Evolutionary conservation across 2,329 filamentous ascomycete genomes (phyloP), one percentile per base, ranked within the genome.

Genomic region (Anthostomella pinea): DNA sequence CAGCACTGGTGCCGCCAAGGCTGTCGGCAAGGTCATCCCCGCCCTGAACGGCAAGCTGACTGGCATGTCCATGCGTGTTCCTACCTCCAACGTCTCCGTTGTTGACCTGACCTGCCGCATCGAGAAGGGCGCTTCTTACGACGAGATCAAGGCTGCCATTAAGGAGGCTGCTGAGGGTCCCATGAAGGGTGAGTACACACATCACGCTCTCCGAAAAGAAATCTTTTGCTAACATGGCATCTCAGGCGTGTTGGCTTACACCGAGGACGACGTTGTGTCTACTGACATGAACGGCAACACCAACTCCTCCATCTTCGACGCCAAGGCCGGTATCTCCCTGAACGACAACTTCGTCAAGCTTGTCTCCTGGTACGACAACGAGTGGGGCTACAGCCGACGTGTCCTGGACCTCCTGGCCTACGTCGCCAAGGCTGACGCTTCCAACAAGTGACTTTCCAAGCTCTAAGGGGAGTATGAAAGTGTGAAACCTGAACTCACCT

Each of bases 341-440:
- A 98, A 97, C 83, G 72, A 89, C 63, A 90, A 96, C 83, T 97
- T 97, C 69, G 83, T 95, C 80, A 98, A 98, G 86, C 81, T 98
- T 48, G 85, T 96, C 67, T 83, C 83, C 61, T 97, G 91, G 93
- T 95, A 95, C 75, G 89, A 95, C 80, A 97, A 97, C 80, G 91
- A 97, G 82, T 96, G 90, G 89, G 93, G 90, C 64, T 97, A 98
- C 85, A 94, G 87, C 70, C 90, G 90, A 76, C 93, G 86, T 81
- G 86, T 90, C 61, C 74, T 90, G 56, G 86, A 93, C 72, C 85
- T 93, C 59, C 65, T 80, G 66, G 74, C 77, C 70, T 85, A 89
- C 77, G 78, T 90, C 60, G 75, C 85, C 69, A 86, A 87, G 77
- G 82, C 84, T 51, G 86, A 90, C 60, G 76, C 63, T 59, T n/a